Conservation (phyloP, 495 filamentous ascomycete species). For the Xylaria scruposa region DNA sequence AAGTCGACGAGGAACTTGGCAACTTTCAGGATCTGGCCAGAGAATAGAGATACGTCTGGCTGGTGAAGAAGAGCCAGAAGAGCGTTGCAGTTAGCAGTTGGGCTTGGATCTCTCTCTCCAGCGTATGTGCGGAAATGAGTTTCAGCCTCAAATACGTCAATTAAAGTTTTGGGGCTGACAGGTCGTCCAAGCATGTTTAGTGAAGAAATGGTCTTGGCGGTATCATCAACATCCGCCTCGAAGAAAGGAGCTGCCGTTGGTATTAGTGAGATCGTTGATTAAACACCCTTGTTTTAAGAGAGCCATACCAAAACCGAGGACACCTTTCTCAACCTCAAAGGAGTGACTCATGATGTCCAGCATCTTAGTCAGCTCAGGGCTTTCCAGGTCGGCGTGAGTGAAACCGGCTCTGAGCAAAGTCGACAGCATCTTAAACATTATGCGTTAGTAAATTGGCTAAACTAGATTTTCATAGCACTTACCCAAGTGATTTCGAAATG, state of each 20-base stretch:
- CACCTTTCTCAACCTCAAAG: conserved; percentile 27
- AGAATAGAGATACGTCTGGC: conserved; percentile 26
- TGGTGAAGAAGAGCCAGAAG: conserved; percentile 44
- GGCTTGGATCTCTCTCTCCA: conserved; percentile 46
- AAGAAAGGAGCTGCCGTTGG: conserved; percentile 38
- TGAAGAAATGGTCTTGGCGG: conserved; percentile 48
- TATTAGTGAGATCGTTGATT: conserved; percentile 8
- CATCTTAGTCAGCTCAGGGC: conserved; percentile 36
- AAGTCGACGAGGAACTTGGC: conserved; percentile 36
- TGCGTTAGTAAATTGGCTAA: conserved; percentile 14
- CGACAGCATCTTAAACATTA: conserved; percentile 25
- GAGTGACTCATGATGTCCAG: conserved; percentile 30
- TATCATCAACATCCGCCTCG: conserved; percentile 57
- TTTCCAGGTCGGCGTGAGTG: conserved; percentile 29
- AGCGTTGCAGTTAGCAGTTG: conserved; percentile 55
- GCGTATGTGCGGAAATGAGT: conserved; percentile 50
- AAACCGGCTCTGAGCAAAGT: conserved; percentile 33
- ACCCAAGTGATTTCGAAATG: conserved; percentile 52
- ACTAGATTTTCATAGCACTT: conserved; percentile 29
- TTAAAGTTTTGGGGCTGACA: conserved; percentile 37
- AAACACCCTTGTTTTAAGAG: background rate
- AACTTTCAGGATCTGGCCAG: conserved; percentile 31
- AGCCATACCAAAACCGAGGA: conserved; percentile 35
- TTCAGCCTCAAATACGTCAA: conserved; percentile 44
- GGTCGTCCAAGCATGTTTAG: conserved; percentile 40